Base-by-base conservation (phyloP, 345 rosid species). In the Hypericum perforatum region DNA sequence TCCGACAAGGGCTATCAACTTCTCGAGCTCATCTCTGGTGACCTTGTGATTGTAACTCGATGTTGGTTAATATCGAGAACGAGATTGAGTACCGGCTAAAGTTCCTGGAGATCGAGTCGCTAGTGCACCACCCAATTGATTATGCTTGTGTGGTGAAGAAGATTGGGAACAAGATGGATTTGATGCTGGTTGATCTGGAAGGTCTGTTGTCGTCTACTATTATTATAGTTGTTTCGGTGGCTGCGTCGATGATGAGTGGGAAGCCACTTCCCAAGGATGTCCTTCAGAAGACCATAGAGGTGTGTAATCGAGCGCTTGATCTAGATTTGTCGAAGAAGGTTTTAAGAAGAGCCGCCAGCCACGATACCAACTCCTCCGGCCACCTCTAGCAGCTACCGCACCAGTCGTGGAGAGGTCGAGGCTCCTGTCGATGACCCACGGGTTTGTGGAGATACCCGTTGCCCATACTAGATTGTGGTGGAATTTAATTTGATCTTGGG, bases 221-320 rank as follows among this genome's bases (percentile, higher is more conserved):
- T 39, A 85, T 85, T 59, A 88, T 88, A 95, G 98, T 88, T 56
- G 82, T 92, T 63, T 92, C 95, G 13, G 96, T 92, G 49, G 88
- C 98, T 16, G 90, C 96, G 43, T 77, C 78, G 10, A 88, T 95
- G 32, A 92, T 95, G 0, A 92, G 90, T 61, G 98, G 98, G 46
- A 92, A 79, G 58, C 94, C 94, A n/a, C 76, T 88, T 44, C 86
- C 90, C 0, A 95, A 88, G 52, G 91, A n/a, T n/a, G n/a, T n/a
- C n/a, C n/a, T n/a, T n/a, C n/a, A n/a, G n/a, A n/a, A n/a, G n/a
- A n/a, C n/a, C 8, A 40, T 72, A 32, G 92, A 82, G 37, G 98
- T 95, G 8, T 87, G 98, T 66, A 89, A 92, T 59, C 85, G 86
- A 14, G 97, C 97, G 67, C 78, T 92, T 44, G 73, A 74, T 43